phyloP scores from a whole-genome alignment of 345 rosid genomes.

The Excoecaria agallocha region DNA sequence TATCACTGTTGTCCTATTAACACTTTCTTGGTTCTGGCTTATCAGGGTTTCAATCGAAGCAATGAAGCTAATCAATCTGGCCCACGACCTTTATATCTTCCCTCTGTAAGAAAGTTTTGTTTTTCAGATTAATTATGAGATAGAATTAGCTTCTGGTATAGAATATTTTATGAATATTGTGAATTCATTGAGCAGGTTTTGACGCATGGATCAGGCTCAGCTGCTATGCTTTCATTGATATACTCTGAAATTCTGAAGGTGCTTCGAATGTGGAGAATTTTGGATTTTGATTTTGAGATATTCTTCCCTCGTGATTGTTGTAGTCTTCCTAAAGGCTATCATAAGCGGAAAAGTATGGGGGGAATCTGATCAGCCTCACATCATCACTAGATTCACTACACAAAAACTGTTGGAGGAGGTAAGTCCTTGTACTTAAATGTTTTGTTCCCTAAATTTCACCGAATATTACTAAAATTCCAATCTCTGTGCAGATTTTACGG shows the following conservation, averaged over 20 bases:
- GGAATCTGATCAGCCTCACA: constrained; percentile 56
- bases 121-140: constrained; percentile 6
- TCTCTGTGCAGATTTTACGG: neutral
- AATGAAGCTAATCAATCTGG: constrained; percentile 33
- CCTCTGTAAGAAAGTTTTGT: constrained; percentile 38
- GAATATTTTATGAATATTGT: neutral
- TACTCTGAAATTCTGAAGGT: constrained; percentile 60
- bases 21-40: too few relatives aligned
- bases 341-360: constrained; percentile 54
- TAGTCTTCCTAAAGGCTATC: constrained; percentile 58
- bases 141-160: too few relatives aligned
- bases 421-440: neutral
- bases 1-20: too few relatives aligned
- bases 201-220: constrained; percentile 61
- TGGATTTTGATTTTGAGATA: constrained; percentile 62
- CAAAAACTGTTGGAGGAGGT: constrained; percentile 50
- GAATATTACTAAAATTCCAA: neutral
- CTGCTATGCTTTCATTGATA: constrained; percentile 51
- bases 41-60: constrained; percentile 53
- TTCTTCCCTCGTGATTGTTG: constrained; percentile 50
- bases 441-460: neutral
- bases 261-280: constrained; percentile 54
- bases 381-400: constrained; percentile 50
- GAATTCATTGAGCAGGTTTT: constrained; percentile 46
- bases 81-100: constrained; percentile 55